Evolutionary conservation across 2,329 filamentous ascomycete species (phyloP).

Genomic region (Pestalotiopsis sp.): DNA sequence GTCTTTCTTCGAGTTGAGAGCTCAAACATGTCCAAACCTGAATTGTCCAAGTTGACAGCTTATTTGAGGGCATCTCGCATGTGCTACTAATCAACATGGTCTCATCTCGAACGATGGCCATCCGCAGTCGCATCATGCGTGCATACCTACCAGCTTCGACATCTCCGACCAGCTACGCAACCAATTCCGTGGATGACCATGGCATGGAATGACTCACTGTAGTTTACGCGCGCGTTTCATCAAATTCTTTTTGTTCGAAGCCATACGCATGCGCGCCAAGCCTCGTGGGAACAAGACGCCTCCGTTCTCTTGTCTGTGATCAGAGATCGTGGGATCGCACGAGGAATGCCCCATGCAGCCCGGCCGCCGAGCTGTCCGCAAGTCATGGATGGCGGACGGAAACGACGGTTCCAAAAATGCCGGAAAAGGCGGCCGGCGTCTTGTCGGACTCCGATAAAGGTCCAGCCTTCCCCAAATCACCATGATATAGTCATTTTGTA

Average conservation of each 20-base stretch:
- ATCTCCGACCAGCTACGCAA: neutral
- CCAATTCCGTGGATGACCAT: no score
- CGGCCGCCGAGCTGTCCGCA: conserved; percentile 4
- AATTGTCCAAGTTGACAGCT: neutral
- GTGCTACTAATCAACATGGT: neutral
- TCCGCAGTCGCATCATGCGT: neutral
- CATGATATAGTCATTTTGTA: neutral
- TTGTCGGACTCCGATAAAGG: neutral
- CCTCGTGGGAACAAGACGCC: neutral
- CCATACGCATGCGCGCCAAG: neutral
- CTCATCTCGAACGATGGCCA: neutral
- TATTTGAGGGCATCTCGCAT: neutral
- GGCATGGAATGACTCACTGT: no score
- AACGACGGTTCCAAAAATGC: neutral
- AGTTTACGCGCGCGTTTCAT: no score
- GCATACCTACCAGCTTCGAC: neutral
- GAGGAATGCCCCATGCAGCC: neutral
- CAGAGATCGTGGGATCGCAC: neutral
- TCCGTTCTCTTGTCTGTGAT: neutral
- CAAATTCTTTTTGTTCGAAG: neutral
- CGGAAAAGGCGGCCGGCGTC: neutral
- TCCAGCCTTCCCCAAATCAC: neutral
- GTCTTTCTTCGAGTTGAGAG: neutral
- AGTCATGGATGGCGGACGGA: neutral
- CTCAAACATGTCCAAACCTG: neutral